A percentile compares a stretch with the other conserved stretches of the same genome.
These are phyloP conservation scores for Colletotrichum plurivorum DNA, from an alignment of 2,329 filamentous ascomycete genomes.

Conservation along the genomic window DNA sequence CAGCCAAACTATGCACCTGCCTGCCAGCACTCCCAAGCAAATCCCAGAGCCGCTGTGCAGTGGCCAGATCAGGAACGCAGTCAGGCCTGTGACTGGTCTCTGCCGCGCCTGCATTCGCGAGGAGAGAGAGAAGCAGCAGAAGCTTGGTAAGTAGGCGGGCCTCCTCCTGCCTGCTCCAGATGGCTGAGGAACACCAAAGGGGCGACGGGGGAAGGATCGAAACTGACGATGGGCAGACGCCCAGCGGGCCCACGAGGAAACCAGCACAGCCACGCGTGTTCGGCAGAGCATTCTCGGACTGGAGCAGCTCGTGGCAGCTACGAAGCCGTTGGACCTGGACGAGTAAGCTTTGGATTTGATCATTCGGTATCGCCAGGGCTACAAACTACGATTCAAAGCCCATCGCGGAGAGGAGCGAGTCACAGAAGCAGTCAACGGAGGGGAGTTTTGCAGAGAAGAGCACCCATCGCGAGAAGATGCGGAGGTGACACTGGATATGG, in stretches of 20 bases:
- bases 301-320: slow-evolving; percentile 31
- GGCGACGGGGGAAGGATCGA: not conserved
- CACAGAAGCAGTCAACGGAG: not conserved
- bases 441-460: not conserved
- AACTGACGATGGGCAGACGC: slow-evolving; percentile 8
- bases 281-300: slow-evolving; percentile 34
- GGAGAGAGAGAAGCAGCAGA: slow-evolving; percentile 17
- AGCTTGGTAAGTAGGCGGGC: slow-evolving; percentile 9
- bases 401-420: no score
- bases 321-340: slow-evolving; percentile 28
- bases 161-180: not conserved
- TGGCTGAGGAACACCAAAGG: no score
- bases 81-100: slow-evolving; percentile 42
- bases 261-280: slow-evolving; percentile 18
- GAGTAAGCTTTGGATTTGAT: not conserved
- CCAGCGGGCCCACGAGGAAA: not conserved
- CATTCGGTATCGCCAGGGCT: not conserved
- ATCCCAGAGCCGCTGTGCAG: slow-evolving; percentile 32
- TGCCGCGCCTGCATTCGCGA: slow-evolving; percentile 43
- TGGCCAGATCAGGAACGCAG: slow-evolving; percentile 42
- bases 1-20: slow-evolving; percentile 39
- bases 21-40: slow-evolving; percentile 40
- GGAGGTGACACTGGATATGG: slow-evolving; percentile 1
- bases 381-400: not conserved
- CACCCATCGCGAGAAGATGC: not conserved